Evolutionary conservation across 2,329 filamentous ascomycete species (phyloP).

Genomic region (Hortaea werneckii): DNA sequence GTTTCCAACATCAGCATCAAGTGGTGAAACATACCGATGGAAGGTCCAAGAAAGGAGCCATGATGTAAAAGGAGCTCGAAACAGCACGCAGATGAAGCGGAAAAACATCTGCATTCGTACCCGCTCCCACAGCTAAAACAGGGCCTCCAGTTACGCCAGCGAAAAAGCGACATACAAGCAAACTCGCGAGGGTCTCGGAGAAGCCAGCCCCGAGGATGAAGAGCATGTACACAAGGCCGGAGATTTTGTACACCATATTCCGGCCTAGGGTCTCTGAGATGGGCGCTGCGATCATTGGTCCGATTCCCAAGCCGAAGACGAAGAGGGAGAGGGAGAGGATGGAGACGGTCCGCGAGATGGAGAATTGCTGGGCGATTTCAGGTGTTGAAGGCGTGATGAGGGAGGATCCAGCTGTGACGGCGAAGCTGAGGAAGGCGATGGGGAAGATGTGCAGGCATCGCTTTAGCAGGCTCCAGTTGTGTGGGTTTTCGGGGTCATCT

Average conservation of each 20-base stretch:
- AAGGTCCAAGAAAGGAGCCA: conserved; percentile 34
- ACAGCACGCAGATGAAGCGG: conserved; percentile 23
- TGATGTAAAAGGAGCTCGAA: conserved; percentile 27
- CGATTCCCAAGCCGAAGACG: conserved; percentile 52
- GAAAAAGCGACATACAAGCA: conserved; percentile 55
- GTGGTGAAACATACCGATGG: conserved; percentile 15
- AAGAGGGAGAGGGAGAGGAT: conserved; percentile 49
- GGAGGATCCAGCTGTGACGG: conserved; percentile 11
- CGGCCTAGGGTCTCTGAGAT: conserved; percentile 63
- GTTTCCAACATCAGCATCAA: not conserved
- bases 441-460: conserved; percentile 22
- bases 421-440: conserved; percentile 5
- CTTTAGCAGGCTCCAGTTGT: conserved; percentile 12
- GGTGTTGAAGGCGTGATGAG: conserved; percentile 10
- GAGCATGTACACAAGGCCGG: conserved; percentile 52
- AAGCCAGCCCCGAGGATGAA: conserved; percentile 34
- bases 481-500: conserved; percentile 16
- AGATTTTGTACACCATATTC: conserved; percentile 57
- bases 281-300: conserved; percentile 62
- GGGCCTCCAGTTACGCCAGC: conserved; percentile 23
- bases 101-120: conserved; percentile 33
- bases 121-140: conserved; percentile 33
- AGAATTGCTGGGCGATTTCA: conserved; percentile 34
- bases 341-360: conserved; percentile 44
- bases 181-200: conserved; percentile 55